Evolutionary conservation across 2,329 filamentous ascomycete genomes (phyloP).

Genomic region (Xylariaceae sp.): DNA sequence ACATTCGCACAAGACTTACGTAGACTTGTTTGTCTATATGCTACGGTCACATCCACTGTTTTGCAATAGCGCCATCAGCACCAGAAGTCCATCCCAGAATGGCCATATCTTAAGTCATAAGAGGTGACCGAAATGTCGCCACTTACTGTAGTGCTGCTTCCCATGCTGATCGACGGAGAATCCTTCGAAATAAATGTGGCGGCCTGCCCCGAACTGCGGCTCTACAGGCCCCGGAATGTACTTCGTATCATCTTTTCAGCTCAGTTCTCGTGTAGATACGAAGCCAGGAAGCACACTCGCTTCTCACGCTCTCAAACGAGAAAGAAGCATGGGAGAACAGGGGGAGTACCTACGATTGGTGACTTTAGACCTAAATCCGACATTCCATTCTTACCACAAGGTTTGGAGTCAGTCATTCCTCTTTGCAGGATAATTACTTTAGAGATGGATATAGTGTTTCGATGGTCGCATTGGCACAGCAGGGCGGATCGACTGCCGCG

Average conservation of each 20-base stretch:
- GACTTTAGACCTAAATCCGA: constrained; percentile 72
- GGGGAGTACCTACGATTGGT: constrained; percentile 52
- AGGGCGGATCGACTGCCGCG: too few relatives aligned
- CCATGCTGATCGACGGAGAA: constrained; percentile 87
- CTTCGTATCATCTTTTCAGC: too few relatives aligned
- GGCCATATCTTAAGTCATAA: neutral
- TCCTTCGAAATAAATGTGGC: constrained; percentile 83
- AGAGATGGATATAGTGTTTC: too few relatives aligned
- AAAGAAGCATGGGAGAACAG: too few relatives aligned
- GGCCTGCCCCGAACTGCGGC: constrained; percentile 78
- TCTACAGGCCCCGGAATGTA: constrained; percentile 86
- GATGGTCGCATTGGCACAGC: too few relatives aligned
- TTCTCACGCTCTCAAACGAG: too few relatives aligned
- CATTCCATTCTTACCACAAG: constrained; percentile 59
- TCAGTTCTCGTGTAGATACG: too few relatives aligned
- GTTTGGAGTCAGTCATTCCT: too few relatives aligned
- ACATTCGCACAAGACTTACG: constrained; percentile 33
- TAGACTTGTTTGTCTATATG: constrained; percentile 78
- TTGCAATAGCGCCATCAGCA: neutral
- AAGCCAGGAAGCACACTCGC: too few relatives aligned
- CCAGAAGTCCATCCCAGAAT: neutral
- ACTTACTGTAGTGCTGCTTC: constrained; percentile 71
- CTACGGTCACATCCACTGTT: constrained; percentile 72
- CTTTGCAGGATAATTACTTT: too few relatives aligned
- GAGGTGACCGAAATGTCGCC: neutral